Base-by-base conservation (phyloP, 768 basidiomycete species). In the Amylocystis lapponica region DNA sequence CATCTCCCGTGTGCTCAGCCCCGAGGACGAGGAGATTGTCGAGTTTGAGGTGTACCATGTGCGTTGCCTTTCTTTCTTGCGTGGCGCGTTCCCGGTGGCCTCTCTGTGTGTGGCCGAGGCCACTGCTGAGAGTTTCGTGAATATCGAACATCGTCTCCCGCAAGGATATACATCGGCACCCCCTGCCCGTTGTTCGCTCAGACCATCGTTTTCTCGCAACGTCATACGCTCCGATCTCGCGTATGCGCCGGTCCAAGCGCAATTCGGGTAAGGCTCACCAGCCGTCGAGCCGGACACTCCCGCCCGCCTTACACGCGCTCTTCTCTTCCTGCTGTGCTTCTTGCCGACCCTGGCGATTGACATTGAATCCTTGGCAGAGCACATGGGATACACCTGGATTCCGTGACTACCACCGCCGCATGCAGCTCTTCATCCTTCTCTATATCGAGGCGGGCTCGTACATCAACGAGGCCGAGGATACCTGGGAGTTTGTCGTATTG, bases 361-460 rank as follows among this genome's bases (percentile, higher is more conserved):
- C 44, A n/a, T 13, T 27, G 11, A 23, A 20, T 26, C 36, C 27
- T 39, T 42, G 36, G 38, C 54, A 97, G 93, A 66, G 80, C 16
- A 94, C 81, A 17, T 93, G 88, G 79, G 63, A 79, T 45, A 88
- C 90, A 0, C 77, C 86, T 6, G 94, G 89, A 11, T 98, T 97
- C 66, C 74, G 72, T 58, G 91, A 95, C 63, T 92, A 90, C 48
- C 95, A 97, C 58, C 75, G 85, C 14, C 71, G 79, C 41, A 95
- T 96, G 86, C 96, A 98, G 64, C 59, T 97, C 38, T 97, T 96
- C 61, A 90, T 97, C 50, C 61, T 95, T 43, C 70, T 99, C 5
- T 97, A 90, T 65, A 92, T 99, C 54, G 96, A 99, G 59, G 96
- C 78, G 10, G 96, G 94, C 3, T 91, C 88, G 11, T 98, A 92